Base-by-base conservation (phyloP, 306 rosid genomes). In the Spatholobus suberectus region DNA sequence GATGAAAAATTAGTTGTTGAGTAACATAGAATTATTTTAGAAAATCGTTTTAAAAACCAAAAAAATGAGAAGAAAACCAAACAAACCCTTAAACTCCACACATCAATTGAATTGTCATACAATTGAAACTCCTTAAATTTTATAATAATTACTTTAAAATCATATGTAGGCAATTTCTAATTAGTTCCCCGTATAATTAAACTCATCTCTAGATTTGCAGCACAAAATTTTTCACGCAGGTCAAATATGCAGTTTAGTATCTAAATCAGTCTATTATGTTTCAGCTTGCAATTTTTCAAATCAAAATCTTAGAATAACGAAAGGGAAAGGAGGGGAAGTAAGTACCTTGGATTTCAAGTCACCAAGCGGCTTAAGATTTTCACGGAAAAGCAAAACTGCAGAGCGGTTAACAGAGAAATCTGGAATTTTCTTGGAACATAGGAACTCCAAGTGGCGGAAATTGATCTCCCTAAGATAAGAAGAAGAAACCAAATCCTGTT, bases 381-480 rank as follows among this genome's bases (percentile, higher is more conserved):
- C 15, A 6, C 0, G 1, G 12, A 91, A 90, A 78, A 88, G 88
- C 1, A 74, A 7, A 75, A 81, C 32, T 0, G 76, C 83, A 14
- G 76, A 66, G 8, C 5, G 26, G 78, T 91, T 87, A 41, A 93
- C 37, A 72, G 63, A 78, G 82, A n/a, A n/a, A n/a, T n/a, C n/a
- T n/a, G n/a, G n/a, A n/a, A n/a, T n/a, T n/a, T n/a, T n/a, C n/a
- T n/a, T 79, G 21, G 83, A 26, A 66, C 86, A 41, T 1, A 93
- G 81, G 55, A 89, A 90, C 18, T 84, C 87, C 47, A 93, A 90
- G 54, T 70, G 73, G 66, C 18, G 27, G 37, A 83, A 86, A 15
- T 29, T 13, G 0, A 18, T 51, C 4, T 78, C 70, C 62, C 23
- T 77, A 6, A 85, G 85, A 20, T 27, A 8, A 6, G 61, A 20